Percentiles rank a stretch among this genome's conserved stretches.
Conservation (phyloP, 202 grass and related monocot genomes). For the Schoenoplectus tabernaemontani region DNA sequence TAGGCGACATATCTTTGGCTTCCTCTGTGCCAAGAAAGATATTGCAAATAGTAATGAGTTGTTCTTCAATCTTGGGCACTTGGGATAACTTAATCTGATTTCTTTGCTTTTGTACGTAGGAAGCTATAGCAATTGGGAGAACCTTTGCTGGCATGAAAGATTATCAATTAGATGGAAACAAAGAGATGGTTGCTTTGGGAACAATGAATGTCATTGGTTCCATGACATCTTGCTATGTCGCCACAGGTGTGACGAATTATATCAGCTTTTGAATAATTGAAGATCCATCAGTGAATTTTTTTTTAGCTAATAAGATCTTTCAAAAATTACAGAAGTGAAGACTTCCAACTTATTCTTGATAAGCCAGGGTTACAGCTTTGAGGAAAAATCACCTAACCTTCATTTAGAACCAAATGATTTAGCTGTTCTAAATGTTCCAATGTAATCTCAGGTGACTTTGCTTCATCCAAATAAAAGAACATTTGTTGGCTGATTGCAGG, state of each 20-base stretch:
- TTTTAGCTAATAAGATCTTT: not conserved
- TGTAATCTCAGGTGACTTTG: not conserved
- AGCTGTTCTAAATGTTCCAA: not conserved
- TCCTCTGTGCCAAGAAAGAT: not conserved
- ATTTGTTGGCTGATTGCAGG: conserved; percentile 31
- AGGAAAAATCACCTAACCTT: not conserved
- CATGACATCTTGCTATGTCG: conserved; percentile 89
- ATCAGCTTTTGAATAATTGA: not conserved
- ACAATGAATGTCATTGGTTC: conserved; percentile 92
- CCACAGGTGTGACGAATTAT: conserved; percentile 43
- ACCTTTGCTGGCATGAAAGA: conserved; percentile 93
- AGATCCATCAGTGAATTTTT: not conserved
- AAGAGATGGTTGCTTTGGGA: conserved; percentile 97
- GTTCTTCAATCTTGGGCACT: not conserved
- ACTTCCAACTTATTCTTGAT: not conserved
- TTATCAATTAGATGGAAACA: conserved; percentile 91
- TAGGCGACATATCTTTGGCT: not conserved
- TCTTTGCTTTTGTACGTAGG: conserved; percentile 30
- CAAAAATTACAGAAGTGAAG: not conserved
- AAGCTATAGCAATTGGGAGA: conserved; percentile 95
- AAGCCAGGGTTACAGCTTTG: not conserved
- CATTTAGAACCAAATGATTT: not conserved
- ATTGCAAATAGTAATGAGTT: not conserved
- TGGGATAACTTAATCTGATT: not conserved
- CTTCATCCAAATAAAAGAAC: not conserved